These are phyloP conservation scores for Plasmopara viticola DNA, from an alignment of 352 stramenopile genomes.

Conservation along the genomic window DNA sequence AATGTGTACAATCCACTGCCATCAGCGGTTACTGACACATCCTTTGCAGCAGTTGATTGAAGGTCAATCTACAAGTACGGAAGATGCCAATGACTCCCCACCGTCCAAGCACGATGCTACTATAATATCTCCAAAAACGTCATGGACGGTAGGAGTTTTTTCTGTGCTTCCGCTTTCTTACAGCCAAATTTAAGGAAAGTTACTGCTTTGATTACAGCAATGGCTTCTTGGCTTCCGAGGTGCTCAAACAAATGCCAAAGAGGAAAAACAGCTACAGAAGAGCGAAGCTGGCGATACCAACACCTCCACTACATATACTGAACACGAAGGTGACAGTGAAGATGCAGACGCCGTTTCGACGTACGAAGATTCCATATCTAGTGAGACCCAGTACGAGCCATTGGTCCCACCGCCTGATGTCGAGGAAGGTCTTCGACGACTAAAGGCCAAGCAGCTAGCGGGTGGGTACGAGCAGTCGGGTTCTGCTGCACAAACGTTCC, in stretches of 20 bases:
- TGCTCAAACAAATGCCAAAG: not conserved
- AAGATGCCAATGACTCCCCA: constrained; percentile 10
- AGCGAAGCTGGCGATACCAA: constrained; percentile 9
- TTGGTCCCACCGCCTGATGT: constrained; percentile 40
- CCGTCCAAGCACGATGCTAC: constrained; percentile 4
- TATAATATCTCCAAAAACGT: constrained; percentile 8
- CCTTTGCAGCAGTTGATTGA: constrained; percentile 10
- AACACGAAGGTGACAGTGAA: constrained; percentile 18
- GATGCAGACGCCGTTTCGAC: constrained; percentile 17
- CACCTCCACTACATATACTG: constrained; percentile 12
- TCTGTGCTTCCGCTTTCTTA: not conserved
- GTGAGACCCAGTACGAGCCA: constrained; percentile 20
- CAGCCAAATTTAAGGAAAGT: not conserved
- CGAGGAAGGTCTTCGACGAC: constrained; percentile 30
- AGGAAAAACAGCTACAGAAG: constrained; percentile 11
- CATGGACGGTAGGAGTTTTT: constrained; percentile 19
- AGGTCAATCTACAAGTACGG: constrained; percentile 9
- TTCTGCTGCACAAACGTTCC: constrained; percentile 9
- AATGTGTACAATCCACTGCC: not conserved
- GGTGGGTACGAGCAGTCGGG: constrained; percentile 6
- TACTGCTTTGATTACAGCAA: constrained; percentile 12
- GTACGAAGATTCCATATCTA: constrained; percentile 22
- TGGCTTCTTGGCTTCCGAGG: constrained; percentile 25
- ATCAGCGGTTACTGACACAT: not conserved
- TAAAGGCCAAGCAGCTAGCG: constrained; percentile 17